Percentiles rank a stretch among this genome's conserved stretches.
Conservation (phyloP, 805 yeast species). For the Hermanozyma aechmeae region DNA sequence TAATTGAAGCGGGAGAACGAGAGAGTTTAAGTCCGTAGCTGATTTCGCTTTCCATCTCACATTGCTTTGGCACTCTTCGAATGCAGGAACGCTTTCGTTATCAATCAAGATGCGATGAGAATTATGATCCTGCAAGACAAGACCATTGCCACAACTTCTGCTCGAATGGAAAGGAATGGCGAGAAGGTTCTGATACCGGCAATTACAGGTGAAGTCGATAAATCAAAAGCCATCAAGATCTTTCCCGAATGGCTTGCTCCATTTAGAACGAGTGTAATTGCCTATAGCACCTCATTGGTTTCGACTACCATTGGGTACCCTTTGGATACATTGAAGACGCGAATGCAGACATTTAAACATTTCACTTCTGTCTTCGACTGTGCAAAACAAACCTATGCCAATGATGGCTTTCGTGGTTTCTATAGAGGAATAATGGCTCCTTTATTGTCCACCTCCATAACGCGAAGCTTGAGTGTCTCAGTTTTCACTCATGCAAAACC, state of each 20-base stretch:
- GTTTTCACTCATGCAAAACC: conserved; percentile 52
- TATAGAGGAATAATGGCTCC: conserved; percentile 76
- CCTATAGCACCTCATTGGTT: conserved; percentile 53
- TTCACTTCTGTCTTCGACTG: conserved; percentile 53
- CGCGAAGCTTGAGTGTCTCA: conserved; percentile 58
- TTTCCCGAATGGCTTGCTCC: conserved; percentile 43
- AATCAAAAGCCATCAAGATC: conserved; percentile 34
- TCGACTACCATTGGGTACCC: conserved; percentile 76
- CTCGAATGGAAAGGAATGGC: too few relatives aligned
- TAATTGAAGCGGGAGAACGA: too few relatives aligned
- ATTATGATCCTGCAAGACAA: too few relatives aligned
- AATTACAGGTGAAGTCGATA: conserved; percentile 46
- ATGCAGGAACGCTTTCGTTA: too few relatives aligned
- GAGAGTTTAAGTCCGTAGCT: too few relatives aligned
- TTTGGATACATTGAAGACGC: conserved; percentile 74
- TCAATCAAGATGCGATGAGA: too few relatives aligned
- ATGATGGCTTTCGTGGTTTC: conserved; percentile 63
- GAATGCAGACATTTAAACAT: conserved; percentile 68
- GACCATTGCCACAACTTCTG: too few relatives aligned
- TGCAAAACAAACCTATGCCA: conserved; percentile 39
- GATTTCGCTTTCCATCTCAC: too few relatives aligned
- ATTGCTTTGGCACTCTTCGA: too few relatives aligned
- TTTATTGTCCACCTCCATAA: conserved; percentile 52
- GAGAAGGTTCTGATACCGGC: too few relatives aligned
- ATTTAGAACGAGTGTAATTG: conserved; percentile 48